Percentiles rank a stretch among this genome's conserved stretches.
Conservation (phyloP, 176 grass and related monocot species). For the Guadua angustifolia region DNA sequence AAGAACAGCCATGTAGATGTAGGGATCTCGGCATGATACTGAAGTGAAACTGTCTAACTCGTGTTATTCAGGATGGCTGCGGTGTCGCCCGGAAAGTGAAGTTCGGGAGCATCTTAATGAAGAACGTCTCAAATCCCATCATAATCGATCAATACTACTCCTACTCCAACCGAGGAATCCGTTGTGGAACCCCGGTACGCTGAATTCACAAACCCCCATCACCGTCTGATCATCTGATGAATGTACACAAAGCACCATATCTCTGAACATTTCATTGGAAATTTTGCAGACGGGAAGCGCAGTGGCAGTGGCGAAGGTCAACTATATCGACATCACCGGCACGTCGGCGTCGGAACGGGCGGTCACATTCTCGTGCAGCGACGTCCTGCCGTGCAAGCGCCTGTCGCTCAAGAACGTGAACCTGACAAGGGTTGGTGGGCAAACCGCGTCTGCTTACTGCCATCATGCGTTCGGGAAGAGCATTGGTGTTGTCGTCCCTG, state of each 20-base stretch:
- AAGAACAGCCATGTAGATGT: neutral
- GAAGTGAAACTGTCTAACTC: neutral
- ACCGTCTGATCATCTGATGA: neutral
- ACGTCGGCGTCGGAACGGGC: conserved; percentile 48
- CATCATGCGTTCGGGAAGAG: conserved; percentile 41
- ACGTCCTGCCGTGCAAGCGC: conserved; percentile 39
- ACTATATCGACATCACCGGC: conserved; percentile 50
- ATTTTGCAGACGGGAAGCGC: conserved; percentile 13
- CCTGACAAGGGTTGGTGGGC: conserved; percentile 32
- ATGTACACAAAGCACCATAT: neutral
- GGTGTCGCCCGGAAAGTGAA: conserved; percentile 66
- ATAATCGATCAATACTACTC: conserved; percentile 61
- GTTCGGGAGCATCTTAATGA: conserved; percentile 70
- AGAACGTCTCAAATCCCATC: conserved; percentile 71
- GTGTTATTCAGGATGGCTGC: conserved; percentile 47
- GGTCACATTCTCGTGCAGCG: conserved; percentile 54
- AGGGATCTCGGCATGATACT: neutral
- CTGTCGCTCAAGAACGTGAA: conserved; percentile 42
- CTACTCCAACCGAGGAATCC: conserved; percentile 34
- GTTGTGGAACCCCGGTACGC: conserved; percentile 38
- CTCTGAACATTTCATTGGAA: neutral
- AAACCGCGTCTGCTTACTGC: conserved; percentile 25
- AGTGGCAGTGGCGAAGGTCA: conserved; percentile 43
- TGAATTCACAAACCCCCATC: neutral
- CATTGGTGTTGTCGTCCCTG: conserved; percentile 38